A percentile compares a stretch with the other conserved stretches of the same genome.
phyloP scores from a whole-genome alignment of 345 rosid species.

The Boechera retrofracta region DNA sequence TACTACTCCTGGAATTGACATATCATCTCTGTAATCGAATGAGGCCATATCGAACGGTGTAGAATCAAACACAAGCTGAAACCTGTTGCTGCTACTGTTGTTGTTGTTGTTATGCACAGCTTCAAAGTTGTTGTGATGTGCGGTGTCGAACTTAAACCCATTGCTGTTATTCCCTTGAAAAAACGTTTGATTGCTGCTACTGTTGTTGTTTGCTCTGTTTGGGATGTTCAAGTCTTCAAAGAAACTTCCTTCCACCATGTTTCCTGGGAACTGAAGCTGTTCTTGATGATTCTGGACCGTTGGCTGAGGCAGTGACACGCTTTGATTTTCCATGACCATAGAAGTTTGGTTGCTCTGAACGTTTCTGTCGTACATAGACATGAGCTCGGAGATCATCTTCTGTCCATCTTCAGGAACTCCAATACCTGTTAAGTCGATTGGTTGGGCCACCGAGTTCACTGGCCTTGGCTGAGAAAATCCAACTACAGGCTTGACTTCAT shows the following conservation, averaged over 20 bases:
- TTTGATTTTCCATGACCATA: slow-evolving; percentile 52
- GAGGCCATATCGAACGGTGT: slow-evolving; percentile 65
- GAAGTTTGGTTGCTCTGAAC: slow-evolving; percentile 58
- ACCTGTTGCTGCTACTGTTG: slow-evolving; percentile 46
- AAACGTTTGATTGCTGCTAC: slow-evolving; percentile 53
- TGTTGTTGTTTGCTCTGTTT: slow-evolving; percentile 40
- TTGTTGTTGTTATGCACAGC: slow-evolving; percentile 43
- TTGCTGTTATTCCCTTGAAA: slow-evolving; percentile 51
- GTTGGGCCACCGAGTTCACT: slow-evolving; percentile 49
- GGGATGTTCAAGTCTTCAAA: slow-evolving; percentile 63
- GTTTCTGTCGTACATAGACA: slow-evolving; percentile 77
- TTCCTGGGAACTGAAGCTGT: slow-evolving; percentile 54
- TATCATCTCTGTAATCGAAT: slow-evolving; percentile 74
- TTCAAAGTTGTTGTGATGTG: slow-evolving; percentile 47
- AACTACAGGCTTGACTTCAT: slow-evolving; percentile 82
- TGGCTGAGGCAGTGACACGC: slow-evolving; percentile 47
- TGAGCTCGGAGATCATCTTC: slow-evolving; percentile 80
- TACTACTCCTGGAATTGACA: slow-evolving; percentile 51
- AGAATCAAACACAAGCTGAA: slow-evolving; percentile 64
- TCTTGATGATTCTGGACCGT: slow-evolving; percentile 65
- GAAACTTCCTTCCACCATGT: slow-evolving; percentile 58
- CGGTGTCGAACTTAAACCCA: slow-evolving; percentile 31
- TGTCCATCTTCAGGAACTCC: slow-evolving; percentile 97
- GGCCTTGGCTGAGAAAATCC: slow-evolving; percentile 61
- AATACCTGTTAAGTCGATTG: slow-evolving; percentile 67